A percentile compares a stretch with the other conserved stretches of the same genome.
Evolutionary conservation across 164 flowering plant genomes (phyloP).

Genomic region (Magnolia kwangsiensis): DNA sequence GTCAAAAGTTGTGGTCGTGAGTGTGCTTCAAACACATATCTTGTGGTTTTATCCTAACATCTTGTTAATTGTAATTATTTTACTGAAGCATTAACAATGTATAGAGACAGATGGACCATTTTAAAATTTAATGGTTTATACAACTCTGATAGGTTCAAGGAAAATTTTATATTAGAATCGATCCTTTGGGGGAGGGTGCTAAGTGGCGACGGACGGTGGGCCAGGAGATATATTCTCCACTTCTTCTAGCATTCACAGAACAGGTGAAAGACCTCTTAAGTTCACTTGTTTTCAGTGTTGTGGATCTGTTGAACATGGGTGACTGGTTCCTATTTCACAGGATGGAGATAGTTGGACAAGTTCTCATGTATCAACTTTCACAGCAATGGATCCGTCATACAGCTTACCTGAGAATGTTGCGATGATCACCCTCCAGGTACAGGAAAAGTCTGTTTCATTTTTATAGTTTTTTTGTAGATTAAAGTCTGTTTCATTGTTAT

Average conservation of each 20-base stretch:
- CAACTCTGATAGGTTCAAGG: conserved; percentile 64
- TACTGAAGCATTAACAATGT: neutral
- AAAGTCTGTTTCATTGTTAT: neutral
- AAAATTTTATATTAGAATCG: conserved; percentile 69
- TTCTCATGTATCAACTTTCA: conserved; percentile 50
- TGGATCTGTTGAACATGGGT: neutral
- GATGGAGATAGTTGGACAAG: conserved; percentile 52
- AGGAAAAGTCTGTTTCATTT: neutral
- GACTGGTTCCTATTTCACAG: conserved; percentile 33
- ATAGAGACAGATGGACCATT: neutral
- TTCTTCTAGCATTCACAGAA: conserved; percentile 82
- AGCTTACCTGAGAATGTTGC: conserved; percentile 76
- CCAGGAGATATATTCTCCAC: conserved; percentile 92
- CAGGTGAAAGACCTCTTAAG: conserved; percentile 41
- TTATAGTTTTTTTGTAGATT: neutral
- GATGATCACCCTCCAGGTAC: conserved; percentile 77
- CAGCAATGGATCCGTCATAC: conserved; percentile 67
- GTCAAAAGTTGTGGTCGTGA: neutral
- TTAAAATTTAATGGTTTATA: neutral
- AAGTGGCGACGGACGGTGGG: conserved; percentile 89
- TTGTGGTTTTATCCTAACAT: neutral
- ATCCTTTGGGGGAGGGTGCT: conserved; percentile 88
- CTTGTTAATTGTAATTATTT: neutral
- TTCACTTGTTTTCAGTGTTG: neutral
- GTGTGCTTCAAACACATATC: neutral